phyloP scores from a whole-genome alignment of 129 eudicot genomes.

The Flaveria sonorensis region DNA sequence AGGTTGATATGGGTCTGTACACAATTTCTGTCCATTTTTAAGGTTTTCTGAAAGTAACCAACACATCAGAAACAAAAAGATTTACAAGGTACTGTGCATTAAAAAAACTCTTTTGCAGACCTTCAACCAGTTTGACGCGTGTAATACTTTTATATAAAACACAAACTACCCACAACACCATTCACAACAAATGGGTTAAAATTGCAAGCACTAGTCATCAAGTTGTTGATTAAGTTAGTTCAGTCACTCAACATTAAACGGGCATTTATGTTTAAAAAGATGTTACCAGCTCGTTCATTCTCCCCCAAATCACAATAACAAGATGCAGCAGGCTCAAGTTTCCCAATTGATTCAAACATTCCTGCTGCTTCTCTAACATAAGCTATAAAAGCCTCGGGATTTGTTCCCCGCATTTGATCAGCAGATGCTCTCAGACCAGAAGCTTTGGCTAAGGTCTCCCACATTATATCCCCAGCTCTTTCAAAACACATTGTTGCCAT shows the following conservation, averaged over 20 bases:
- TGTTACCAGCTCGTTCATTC: constrained; percentile 66
- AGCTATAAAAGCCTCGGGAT: constrained; percentile 41
- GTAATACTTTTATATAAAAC: neutral
- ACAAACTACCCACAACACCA: neutral
- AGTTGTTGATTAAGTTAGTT: neutral
- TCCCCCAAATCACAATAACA: constrained; percentile 72
- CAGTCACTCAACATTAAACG: neutral
- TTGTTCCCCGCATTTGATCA: constrained; percentile 44
- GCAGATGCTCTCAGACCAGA: constrained; percentile 58
- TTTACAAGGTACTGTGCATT: neutral
- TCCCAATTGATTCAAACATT: constrained; percentile 61
- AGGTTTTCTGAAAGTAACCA: neutral
- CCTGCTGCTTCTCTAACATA: constrained; percentile 66
- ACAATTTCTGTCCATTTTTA: neutral
- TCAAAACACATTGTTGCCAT: constrained; percentile 91
- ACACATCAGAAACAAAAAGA: neutral
- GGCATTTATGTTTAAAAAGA: neutral
- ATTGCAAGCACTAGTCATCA: no score
- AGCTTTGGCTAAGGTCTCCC: constrained; percentile 77
- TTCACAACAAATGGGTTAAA: neutral
- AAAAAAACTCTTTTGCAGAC: neutral
- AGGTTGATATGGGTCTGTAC: neutral
- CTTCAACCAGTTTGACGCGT: neutral
- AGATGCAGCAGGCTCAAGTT: constrained; percentile 57
- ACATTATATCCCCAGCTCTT: constrained; percentile 63